Evolutionary conservation across 75 land plant species (phyloP).

Genomic region (Cunninghamia lanceolata): DNA sequence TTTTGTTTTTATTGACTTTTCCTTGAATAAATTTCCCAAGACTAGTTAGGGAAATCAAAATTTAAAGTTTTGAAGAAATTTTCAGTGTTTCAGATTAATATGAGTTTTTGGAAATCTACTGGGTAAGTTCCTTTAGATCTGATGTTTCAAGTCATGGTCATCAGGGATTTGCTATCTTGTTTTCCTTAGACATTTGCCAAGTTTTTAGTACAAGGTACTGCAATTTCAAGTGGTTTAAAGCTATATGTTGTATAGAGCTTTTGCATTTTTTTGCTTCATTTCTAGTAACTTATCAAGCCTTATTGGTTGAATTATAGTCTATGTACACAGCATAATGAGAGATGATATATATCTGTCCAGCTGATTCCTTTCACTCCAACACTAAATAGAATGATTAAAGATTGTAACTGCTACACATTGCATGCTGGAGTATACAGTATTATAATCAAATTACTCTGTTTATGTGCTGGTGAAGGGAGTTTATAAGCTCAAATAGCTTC

Average conservation of each 20-base stretch:
- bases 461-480: neutral
- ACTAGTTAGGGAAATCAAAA: neutral
- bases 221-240: neutral
- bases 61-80: neutral
- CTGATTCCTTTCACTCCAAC: neutral
- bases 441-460: neutral
- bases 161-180: neutral
- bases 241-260: neutral
- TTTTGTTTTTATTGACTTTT: neutral
- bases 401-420: neutral
- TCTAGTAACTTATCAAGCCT: neutral
- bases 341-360: neutral
- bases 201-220: neutral
- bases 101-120: neutral
- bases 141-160: neutral
- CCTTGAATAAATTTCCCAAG: neutral
- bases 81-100: neutral
- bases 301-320: neutral
- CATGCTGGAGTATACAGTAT: neutral
- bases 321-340: neutral
- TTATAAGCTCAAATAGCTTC: neutral
- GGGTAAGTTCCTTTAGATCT: neutral
- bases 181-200: neutral
- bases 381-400: neutral
- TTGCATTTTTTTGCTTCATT: neutral